phyloP scores from a whole-genome alignment of 2,329 filamentous ascomycete genomes.

The Dothiorella sarmentorum region DNA sequence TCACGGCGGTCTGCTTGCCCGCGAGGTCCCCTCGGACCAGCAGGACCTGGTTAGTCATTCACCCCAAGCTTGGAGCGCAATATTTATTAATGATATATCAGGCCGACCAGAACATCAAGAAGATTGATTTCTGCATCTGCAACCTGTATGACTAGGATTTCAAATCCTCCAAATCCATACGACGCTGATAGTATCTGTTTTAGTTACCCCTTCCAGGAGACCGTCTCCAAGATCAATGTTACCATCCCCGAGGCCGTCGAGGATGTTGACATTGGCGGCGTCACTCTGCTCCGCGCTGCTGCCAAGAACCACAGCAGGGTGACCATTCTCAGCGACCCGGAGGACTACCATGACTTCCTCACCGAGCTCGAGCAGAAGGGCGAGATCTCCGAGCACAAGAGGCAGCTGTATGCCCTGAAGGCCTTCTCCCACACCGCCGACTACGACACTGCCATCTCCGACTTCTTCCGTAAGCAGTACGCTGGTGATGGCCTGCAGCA shows the following conservation, averaged over 20 bases:
- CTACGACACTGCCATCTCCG: constrained; percentile 90
- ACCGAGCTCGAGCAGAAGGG: constrained; percentile 77
- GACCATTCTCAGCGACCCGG: constrained; percentile 90
- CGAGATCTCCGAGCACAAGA: constrained; percentile 78
- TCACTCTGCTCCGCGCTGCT: constrained; percentile 91
- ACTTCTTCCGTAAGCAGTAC: constrained; percentile 97
- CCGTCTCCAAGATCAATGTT: constrained; percentile 93
- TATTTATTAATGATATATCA: background rate
- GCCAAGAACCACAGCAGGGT: constrained; percentile 97
- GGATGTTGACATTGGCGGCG: constrained; percentile 95
- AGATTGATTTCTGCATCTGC: constrained; percentile 61
- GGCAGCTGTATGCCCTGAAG: constrained; percentile 90
- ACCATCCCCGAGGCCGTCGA: constrained; percentile 96
- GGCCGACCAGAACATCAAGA: constrained; percentile 43
- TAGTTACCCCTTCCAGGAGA: constrained; percentile 94
- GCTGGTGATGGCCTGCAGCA: constrained; percentile 81
- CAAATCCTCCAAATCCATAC: background rate
- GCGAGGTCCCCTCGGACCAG: constrained; percentile 91
- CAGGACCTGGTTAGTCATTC: constrained; percentile 92
- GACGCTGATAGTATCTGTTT: background rate
- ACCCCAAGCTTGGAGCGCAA: background rate
- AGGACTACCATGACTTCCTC: constrained; percentile 91
- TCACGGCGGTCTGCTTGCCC: constrained; percentile 79
- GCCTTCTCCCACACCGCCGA: constrained; percentile 98
- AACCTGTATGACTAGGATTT: constrained; percentile 58